Evolutionary conservation across 2,329 filamentous ascomycete genomes (phyloP), one percentile per base, ranked within the genome.

Genomic region (Colletotrichum navitas): DNA sequence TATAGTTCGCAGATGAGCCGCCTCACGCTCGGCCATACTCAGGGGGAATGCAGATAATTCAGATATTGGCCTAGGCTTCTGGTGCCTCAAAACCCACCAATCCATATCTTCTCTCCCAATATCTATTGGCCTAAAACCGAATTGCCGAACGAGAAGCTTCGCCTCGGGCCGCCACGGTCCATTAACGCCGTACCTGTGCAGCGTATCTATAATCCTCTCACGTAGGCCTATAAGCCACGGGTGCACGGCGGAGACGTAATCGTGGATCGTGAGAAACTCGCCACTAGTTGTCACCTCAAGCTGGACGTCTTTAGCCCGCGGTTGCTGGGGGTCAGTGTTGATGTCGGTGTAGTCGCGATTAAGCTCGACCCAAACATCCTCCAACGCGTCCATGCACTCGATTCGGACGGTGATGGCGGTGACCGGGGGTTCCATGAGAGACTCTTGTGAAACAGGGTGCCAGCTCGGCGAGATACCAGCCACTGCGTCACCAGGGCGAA

Each of bases 251-350:
- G 71, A 70, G 24, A 77, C 45, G 64, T 74, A 76, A 18, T 76
- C 76, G 60, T 76, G 75, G 5, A 77, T 24, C 11, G 75, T 75
- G 29, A 76, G 56, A 51, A 74, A 74, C 43, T 63, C 74, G n/a
- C 71, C 60, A 11, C 45, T 29, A 26, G 68, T n/a, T 5, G 56
- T 66, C 41, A 66, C 60, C 49, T 74, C 74, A 32, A 74, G 71
- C 7, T 70, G 66, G 2, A 59, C 24, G 34, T 72, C 39, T n/a
- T 69, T 24, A 7, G 56, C 16, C 16, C 56, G 63, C 32, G 68
- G 68, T n/a, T 55, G 68, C 26, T 14, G 26, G 32, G 63, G 34
- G n/a, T 71, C 36, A 18, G 1, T 66, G 16, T 12, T 32, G 0
- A 29, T 56, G 39, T 71, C 56, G n/a, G 29, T n/a, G 18, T 32